phyloP scores from a whole-genome alignment of 495 filamentous ascomycete genomes.

The Lentithecium fluviatile region DNA sequence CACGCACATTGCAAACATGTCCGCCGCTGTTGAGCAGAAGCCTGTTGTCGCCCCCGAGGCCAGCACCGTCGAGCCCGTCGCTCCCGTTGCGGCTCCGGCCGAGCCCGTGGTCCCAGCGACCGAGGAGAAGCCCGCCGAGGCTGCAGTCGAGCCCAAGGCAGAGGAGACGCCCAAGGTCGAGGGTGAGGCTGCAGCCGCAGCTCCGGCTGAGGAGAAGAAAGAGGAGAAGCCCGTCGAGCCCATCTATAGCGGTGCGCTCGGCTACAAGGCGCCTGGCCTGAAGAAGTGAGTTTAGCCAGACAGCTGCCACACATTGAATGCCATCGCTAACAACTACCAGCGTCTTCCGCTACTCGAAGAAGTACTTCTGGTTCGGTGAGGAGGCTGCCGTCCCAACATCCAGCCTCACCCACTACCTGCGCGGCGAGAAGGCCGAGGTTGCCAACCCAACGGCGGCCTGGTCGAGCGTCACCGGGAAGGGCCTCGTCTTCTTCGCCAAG shows the following conservation, averaged over 20 bases:
- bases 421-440: conserved; percentile 80
- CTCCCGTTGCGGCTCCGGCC: conserved; percentile 41
- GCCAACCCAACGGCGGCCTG: conserved; percentile 81
- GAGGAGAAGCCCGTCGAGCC: conserved; percentile 59
- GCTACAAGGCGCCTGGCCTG: conserved; percentile 85
- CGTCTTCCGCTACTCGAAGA: conserved; percentile 66
- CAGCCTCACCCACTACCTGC: conserved; percentile 69
- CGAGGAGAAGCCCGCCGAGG: conserved; percentile 49
- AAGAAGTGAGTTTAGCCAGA: conserved; percentile 74
- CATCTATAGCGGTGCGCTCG: conserved; percentile 71
- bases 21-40: conserved; percentile 32
- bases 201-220: conserved; percentile 46
- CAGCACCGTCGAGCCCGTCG: conserved; percentile 47
- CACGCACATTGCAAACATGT: conserved; percentile 17
- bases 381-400: conserved; percentile 70
- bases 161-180: conserved; percentile 48
- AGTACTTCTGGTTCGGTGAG: conserved; percentile 90
- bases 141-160: conserved; percentile 43
- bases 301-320: neutral
- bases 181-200: conserved; percentile 50
- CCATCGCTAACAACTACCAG: conserved; percentile 45
- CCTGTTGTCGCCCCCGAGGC: conserved; percentile 29
- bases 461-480: conserved; percentile 91
- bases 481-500: conserved; percentile 91
- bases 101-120: conserved; percentile 38